A percentile compares a stretch with the other conserved stretches of the same genome.
These are phyloP conservation scores for Narthecium ossifragum DNA, from an alignment of 106 monocot species.

Conservation along the genomic window DNA sequence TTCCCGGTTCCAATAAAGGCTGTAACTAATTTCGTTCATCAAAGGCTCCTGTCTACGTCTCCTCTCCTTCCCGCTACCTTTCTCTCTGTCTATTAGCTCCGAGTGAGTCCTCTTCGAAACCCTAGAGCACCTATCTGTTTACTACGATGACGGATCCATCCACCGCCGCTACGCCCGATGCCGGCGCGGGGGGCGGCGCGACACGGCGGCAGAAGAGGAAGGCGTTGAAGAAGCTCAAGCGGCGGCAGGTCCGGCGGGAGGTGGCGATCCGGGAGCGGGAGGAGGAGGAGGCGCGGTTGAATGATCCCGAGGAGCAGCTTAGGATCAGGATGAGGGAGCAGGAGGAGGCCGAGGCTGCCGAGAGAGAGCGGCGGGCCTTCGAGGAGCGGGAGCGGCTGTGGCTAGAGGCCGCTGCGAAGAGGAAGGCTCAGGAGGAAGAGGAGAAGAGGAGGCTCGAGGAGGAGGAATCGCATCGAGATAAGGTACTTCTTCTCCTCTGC, in stretches of 20 bases:
- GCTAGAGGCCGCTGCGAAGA: constrained; percentile 42
- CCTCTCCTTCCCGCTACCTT: neutral
- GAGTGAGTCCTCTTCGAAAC: too few species aligned
- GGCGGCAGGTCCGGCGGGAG: constrained; percentile 60
- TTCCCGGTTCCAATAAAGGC: too few species aligned
- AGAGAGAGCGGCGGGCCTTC: constrained; percentile 56
- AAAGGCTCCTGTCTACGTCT: too few species aligned
- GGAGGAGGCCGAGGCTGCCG: constrained; percentile 57
- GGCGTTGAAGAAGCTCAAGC: constrained; percentile 68
- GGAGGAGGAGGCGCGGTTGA: constrained; percentile 47
- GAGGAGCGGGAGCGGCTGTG: constrained; percentile 78
- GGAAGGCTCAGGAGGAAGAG: constrained; percentile 35
- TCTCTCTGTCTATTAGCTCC: constrained; percentile 1
- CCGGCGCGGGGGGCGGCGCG: neutral
- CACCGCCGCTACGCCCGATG: neutral
- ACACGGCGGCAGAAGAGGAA: constrained; percentile 77
- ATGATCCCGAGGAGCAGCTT: constrained; percentile 67
- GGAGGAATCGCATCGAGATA: constrained; percentile 4
- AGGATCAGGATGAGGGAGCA: constrained; percentile 33
- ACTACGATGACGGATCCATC: constrained; percentile 29
- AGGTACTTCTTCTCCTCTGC: constrained; percentile 15
- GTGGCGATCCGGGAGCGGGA: constrained; percentile 48
- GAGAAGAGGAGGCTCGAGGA: constrained; percentile 21
- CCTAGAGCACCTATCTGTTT: too few species aligned
- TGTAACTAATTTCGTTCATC: too few species aligned